Conservation (phyloP, 1,284 basidiomycete genomes). For the Bjerkandera adusta region DNA sequence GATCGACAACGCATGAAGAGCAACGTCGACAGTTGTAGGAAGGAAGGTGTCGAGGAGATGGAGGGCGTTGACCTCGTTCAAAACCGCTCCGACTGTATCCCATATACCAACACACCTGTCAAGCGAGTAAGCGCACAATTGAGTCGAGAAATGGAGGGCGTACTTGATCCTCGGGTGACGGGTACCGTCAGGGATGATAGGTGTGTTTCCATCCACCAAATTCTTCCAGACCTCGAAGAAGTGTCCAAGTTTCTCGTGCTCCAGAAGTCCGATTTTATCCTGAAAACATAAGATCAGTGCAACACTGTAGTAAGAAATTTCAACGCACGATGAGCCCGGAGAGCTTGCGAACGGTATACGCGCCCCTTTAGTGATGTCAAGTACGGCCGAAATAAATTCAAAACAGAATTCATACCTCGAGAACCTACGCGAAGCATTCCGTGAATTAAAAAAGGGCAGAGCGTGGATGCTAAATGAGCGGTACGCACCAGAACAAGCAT, state of each 20-base stretch:
- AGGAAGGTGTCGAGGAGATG: conserved; percentile 23
- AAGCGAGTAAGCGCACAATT: background rate
- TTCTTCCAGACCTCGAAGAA: conserved; percentile 22
- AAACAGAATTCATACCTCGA: conserved; percentile 11
- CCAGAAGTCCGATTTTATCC: conserved; percentile 21
- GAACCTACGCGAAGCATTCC: conserved; percentile 14
- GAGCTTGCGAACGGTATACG: conserved; percentile 25
- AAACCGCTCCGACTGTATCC: conserved; percentile 29
- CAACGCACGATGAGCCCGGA: conserved; percentile 22
- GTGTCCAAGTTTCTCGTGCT: conserved; percentile 14
- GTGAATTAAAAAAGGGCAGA: background rate
- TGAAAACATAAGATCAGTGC: background rate
- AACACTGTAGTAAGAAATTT: too few species aligned
- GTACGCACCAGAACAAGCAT: conserved; percentile 24
- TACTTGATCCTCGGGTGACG: conserved; percentile 18
- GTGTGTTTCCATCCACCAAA: conserved; percentile 13
- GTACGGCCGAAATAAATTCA: background rate
- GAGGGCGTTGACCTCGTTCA: conserved; percentile 22
- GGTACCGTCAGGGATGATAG: conserved; percentile 15
- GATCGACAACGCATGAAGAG: conserved; percentile 27
- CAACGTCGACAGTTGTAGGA: conserved; percentile 22
- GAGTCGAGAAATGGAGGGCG: background rate
- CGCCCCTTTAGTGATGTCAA: conserved; percentile 17
- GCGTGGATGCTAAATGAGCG: background rate
- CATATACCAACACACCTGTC: conserved; percentile 27